Evolutionary conservation across 2,329 filamentous ascomycete genomes (phyloP).

Genomic region (Bisporella sp.): DNA sequence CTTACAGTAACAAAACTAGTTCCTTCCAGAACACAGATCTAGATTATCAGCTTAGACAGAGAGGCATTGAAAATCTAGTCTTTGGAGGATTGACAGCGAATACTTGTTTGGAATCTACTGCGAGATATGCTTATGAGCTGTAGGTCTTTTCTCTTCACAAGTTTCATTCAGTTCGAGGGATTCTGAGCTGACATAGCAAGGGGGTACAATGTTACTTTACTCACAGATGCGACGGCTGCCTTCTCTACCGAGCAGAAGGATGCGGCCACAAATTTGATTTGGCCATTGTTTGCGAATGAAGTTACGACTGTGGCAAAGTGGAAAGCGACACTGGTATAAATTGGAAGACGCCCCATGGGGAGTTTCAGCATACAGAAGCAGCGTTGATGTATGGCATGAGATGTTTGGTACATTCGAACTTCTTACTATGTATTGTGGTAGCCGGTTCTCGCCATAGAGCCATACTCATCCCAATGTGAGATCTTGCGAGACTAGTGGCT

Average conservation of each 20-base stretch:
- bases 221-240: slow-evolving; percentile 23
- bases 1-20: slow-evolving; percentile 3
- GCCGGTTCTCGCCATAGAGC: no score
- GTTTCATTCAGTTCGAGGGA: background rate
- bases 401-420: no score
- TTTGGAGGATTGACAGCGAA: slow-evolving; percentile 27
- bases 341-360: no score
- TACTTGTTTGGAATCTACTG: slow-evolving; percentile 28
- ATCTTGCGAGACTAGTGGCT: no score
- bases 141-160: slow-evolving; percentile 7
- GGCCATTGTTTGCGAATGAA: slow-evolving; percentile 22
- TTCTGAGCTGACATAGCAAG: slow-evolving; percentile 5
- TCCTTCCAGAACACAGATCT: slow-evolving; percentile 29
- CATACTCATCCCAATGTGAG: no score
- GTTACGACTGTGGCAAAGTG: slow-evolving; percentile 20
- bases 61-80: slow-evolving; percentile 25
- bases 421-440: no score
- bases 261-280: slow-evolving; percentile 21
- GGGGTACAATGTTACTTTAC: slow-evolving; percentile 21
- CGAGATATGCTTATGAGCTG: slow-evolving; percentile 27
- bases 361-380: no score
- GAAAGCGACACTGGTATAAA: slow-evolving; percentile 10
- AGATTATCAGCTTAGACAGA: slow-evolving; percentile 28
- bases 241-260: slow-evolving; percentile 16
- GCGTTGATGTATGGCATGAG: no score